Evolutionary conservation across 345 rosid species (phyloP).

Genomic region (Populus ilicifolia): DNA sequence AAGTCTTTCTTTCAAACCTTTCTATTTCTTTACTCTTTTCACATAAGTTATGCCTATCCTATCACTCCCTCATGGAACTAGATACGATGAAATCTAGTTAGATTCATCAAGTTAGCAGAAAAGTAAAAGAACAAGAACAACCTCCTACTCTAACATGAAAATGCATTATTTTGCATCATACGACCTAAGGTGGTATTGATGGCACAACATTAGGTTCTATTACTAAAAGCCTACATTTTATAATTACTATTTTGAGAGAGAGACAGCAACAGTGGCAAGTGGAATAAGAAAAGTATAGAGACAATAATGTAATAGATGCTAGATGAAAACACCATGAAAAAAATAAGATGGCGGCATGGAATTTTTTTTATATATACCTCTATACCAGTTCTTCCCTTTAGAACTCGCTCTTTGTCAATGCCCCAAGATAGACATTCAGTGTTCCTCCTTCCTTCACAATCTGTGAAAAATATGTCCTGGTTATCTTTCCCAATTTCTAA

Average conservation of each 20-base stretch:
- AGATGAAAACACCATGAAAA: background rate
- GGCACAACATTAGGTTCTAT: background rate
- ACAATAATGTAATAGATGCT: background rate
- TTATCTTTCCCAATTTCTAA: conserved; percentile 85
- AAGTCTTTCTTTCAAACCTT: background rate
- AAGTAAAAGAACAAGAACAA: background rate
- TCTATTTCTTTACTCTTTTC: background rate
- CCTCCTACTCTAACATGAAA: background rate
- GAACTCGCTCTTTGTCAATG: conserved; percentile 80
- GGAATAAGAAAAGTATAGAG: background rate
- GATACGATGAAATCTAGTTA: background rate
- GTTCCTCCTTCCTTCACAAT: conserved; percentile 79
- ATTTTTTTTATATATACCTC: conserved; percentile 46
- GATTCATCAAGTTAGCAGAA: background rate
- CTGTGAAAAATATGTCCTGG: conserved; percentile 83
- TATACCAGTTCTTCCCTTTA: conserved; percentile 84
- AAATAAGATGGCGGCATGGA: background rate
- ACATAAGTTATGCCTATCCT: background rate
- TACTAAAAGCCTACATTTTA: background rate
- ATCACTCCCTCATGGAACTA: background rate
- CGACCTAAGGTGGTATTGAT: background rate
- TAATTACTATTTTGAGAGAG: background rate
- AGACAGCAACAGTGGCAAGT: background rate
- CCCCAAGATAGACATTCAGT: conserved; percentile 89
- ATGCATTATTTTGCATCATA: background rate